phyloP scores from a whole-genome alignment of 495 filamentous ascomycete genomes.

The Trichocladium antarcticum region DNA sequence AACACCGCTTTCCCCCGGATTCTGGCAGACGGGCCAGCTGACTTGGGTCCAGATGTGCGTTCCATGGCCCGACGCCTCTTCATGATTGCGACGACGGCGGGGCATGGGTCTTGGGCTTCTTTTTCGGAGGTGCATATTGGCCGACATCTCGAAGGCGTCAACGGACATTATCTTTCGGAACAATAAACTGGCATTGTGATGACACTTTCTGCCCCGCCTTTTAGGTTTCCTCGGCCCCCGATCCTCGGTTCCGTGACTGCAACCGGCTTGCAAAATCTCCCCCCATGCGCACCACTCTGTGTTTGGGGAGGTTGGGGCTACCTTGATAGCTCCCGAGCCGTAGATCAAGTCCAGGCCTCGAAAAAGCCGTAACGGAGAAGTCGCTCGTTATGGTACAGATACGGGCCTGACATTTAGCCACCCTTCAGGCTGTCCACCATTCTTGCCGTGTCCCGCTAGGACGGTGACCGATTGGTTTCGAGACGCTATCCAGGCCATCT shows the following conservation, averaged over 20 bases:
- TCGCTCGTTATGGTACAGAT: constrained; percentile 81
- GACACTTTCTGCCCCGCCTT: constrained; percentile 3
- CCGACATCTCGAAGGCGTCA: constrained; percentile 25
- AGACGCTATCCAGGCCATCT: not conserved
- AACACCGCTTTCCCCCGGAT: not conserved
- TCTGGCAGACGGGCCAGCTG: not conserved
- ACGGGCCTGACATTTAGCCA: constrained; percentile 68
- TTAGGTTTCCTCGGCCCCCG: not conserved
- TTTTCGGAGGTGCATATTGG: constrained; percentile 18
- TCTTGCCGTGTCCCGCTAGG: not conserved
- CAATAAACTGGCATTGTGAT: constrained; percentile 29
- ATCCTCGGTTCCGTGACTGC: constrained; percentile 7
- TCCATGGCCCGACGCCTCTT: constrained; percentile 15
- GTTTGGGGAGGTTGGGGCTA: constrained; percentile 45
- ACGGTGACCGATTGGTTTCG: not conserved
- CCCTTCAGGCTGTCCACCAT: not conserved
- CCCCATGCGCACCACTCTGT: constrained; percentile 36
- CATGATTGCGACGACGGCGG: constrained; percentile 19
- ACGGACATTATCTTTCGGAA: constrained; percentile 28
- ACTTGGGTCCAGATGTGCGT: constrained; percentile 17
- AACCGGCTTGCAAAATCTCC: constrained; percentile 40
- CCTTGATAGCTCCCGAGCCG: constrained; percentile 44
- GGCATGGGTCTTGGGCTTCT: constrained; percentile 18
- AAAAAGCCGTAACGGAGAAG: constrained; percentile 78
- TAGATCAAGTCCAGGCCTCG: constrained; percentile 51